phyloP scores from a whole-genome alignment of 2,329 filamentous ascomycete species.

The Periconia sp. region DNA sequence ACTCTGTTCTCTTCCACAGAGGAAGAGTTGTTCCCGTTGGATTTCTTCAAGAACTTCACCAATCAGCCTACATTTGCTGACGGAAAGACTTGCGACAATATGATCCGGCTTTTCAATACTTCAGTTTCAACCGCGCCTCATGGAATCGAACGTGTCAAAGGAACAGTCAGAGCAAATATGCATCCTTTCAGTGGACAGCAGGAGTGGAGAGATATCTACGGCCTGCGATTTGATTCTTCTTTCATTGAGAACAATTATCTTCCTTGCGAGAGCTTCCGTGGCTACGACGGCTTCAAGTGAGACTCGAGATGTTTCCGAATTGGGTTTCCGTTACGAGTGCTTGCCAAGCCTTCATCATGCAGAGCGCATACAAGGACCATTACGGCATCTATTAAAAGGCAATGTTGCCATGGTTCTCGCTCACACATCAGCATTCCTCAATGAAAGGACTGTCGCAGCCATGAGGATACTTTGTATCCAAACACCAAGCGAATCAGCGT shows the following conservation, averaged over 20 bases:
- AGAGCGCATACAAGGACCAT: too few species aligned
- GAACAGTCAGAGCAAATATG: constrained; percentile 35
- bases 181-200: constrained; percentile 37
- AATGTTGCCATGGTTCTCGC: too few species aligned
- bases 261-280: constrained; percentile 37
- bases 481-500: too few species aligned
- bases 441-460: too few species aligned
- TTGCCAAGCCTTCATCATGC: too few species aligned
- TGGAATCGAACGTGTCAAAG: constrained; percentile 40
- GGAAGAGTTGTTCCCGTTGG: constrained; percentile 45
- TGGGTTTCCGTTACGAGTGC: constrained; percentile 52
- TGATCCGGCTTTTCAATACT: constrained; percentile 55
- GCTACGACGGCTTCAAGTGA: constrained; percentile 26
- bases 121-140: constrained; percentile 45
- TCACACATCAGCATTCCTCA: too few species aligned
- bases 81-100: constrained; percentile 51
- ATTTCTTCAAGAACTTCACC: constrained; percentile 58
- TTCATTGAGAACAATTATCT: constrained; percentile 51
- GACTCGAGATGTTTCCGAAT: constrained; percentile 55
- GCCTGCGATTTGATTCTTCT: constrained; percentile 44
- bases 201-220: constrained; percentile 38
- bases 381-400: too few species aligned
- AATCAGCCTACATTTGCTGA: constrained; percentile 60
- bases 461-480: too few species aligned
- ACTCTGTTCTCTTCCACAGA: constrained; percentile 19